Conservation (phyloP, 352 stramenopile genomes). For the Phytophthora citricola region DNA sequence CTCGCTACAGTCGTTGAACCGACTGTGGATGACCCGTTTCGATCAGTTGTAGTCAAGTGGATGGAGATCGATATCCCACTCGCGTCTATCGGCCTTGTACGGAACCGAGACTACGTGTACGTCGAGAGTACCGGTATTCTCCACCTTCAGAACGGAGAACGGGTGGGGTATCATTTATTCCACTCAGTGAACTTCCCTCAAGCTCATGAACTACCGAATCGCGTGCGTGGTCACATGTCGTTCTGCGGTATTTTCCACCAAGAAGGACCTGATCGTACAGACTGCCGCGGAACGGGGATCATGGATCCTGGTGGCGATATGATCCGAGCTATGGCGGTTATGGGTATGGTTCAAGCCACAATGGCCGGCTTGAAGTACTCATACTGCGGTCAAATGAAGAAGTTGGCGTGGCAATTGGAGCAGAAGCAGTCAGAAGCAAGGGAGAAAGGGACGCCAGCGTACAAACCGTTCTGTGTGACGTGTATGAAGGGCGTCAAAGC, state of each 20-base stretch:
- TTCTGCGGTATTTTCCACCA: constrained; percentile 42
- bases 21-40: constrained; percentile 46
- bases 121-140: constrained; percentile 19
- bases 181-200: constrained; percentile 29
- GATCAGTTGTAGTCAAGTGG: constrained; percentile 36
- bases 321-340: constrained; percentile 19
- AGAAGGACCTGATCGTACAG: constrained; percentile 9
- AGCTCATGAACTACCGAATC: constrained; percentile 21
- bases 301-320: constrained; percentile 23
- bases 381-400: constrained; percentile 45
- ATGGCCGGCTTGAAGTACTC: constrained; percentile 36
- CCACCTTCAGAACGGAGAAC: constrained; percentile 15
- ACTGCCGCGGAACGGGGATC: constrained; percentile 18
- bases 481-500: constrained; percentile 17
- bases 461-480: constrained; percentile 17
- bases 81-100: constrained; percentile 16
- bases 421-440: constrained; percentile 16
- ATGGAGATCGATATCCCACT: constrained; percentile 29
- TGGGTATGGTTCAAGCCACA: constrained; percentile 28
- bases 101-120: constrained; percentile 29
- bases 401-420: constrained; percentile 37
- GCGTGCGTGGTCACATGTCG: constrained; percentile 45
- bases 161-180: constrained; percentile 26
- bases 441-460: constrained; percentile 1
- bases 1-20: constrained; percentile 44